phyloP scores from a whole-genome alignment of 768 basidiomycete species.

The Tulasnella sp. region DNA sequence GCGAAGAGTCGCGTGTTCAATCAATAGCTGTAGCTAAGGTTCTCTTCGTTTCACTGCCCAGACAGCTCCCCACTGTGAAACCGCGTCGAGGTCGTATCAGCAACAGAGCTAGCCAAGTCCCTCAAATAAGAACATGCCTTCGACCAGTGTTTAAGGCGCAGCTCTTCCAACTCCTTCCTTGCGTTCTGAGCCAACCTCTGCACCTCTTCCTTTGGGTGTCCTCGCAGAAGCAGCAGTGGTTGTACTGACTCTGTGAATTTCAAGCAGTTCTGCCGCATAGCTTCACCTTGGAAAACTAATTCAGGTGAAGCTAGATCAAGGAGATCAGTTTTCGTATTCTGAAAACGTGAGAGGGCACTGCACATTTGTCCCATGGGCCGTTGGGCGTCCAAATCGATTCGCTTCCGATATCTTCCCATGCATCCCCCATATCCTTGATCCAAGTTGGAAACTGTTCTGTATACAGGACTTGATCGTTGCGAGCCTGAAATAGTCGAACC shows the following conservation, averaged over 20 bases:
- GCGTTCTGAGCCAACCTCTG: background rate
- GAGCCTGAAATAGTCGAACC: background rate
- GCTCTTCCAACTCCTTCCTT: background rate
- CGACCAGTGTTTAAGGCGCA: background rate
- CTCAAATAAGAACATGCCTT: background rate
- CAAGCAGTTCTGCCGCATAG: background rate
- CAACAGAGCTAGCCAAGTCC: background rate
- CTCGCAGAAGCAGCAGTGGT: background rate
- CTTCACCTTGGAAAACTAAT: background rate
- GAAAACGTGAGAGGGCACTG: background rate
- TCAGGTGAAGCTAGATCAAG: background rate
- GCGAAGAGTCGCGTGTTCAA: too few species aligned
- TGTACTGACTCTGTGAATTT: background rate
- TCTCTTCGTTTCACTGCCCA: background rate
- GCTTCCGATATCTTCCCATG: constrained; percentile 18
- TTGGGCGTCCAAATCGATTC: background rate
- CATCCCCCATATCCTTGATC: constrained; percentile 21
- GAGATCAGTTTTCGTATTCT: background rate
- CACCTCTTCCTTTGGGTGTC: background rate
- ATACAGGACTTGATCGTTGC: background rate
- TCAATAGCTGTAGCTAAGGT: background rate
- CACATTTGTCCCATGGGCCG: constrained; percentile 19
- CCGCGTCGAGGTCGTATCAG: background rate
- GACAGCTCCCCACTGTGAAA: background rate
- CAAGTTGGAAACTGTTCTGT: background rate